phyloP scores from a whole-genome alignment of 306 rosid genomes.

The Mucuna pruriens region DNA sequence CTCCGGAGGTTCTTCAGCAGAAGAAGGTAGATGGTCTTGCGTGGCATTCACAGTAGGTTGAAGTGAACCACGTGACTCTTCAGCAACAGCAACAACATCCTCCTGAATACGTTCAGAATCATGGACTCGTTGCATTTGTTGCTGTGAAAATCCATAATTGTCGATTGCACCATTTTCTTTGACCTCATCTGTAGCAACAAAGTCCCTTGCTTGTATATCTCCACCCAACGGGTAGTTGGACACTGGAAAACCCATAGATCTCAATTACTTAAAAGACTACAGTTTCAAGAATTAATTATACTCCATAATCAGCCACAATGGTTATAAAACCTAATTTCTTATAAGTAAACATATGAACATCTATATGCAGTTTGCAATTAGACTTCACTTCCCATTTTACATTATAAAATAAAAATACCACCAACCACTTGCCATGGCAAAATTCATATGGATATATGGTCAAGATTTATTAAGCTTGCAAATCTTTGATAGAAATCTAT shows the following conservation, averaged over 20 bases:
- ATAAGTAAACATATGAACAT: not conserved
- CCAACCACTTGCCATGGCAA: not conserved
- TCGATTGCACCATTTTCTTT: constrained; percentile 63
- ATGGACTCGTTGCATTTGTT: constrained; percentile 58
- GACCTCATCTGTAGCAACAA: constrained; percentile 53
- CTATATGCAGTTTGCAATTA: not conserved
- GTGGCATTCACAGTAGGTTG: constrained; percentile 48
- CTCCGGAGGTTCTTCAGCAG: constrained; percentile 71
- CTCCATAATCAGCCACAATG: not conserved
- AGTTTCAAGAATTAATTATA: not conserved
- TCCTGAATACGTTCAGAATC: constrained; percentile 59
- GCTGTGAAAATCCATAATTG: constrained; percentile 63
- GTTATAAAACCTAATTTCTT: not conserved
- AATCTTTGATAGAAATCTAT: not conserved
- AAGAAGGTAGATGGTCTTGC: constrained; percentile 55
- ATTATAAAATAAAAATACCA: constrained; percentile 14
- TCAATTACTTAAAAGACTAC: constrained; percentile 24
- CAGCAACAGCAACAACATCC: constrained; percentile 49
- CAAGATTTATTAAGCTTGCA: not conserved
- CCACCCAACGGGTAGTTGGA: constrained; percentile 65
- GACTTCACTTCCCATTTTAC: not conserved
- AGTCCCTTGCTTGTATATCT: constrained; percentile 67
- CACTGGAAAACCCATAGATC: constrained; percentile 54
- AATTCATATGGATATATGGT: not conserved
- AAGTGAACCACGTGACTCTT: constrained; percentile 62